Base-by-base conservation (phyloP, 306 rosid species). In the Prunus dulcis region DNA sequence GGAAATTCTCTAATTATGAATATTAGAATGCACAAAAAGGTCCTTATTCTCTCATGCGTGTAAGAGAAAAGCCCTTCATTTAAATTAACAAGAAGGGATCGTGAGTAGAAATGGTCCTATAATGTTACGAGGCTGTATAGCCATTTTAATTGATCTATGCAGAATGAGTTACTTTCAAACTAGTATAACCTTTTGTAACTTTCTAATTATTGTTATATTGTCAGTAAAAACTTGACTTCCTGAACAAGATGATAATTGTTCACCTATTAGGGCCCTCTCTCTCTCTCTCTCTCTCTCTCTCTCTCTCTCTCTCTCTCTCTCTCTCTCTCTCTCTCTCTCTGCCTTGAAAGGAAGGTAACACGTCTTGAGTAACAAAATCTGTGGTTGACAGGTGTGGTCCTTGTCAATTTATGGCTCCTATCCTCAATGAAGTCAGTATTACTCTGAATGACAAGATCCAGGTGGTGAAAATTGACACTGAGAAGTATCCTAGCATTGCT, bases 351-450 rank as follows among this genome's bases (percentile, higher is more conserved):
- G 27, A 45, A 17, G 34, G 52, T 30, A 66, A 41, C 15, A 7
- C 43, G 61, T 68, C 70, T 32, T 32, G 77, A 81, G 75, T 81
- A 80, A 80, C 64, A 50, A 11, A 28, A 46, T 58, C 51, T 71
- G 28, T 72, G 72, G 46, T 77, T 80, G 74, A 22, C 89, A 95
- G 98, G 98, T 95, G 98, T 53, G 98, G 98, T 80, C 98, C 98
- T 69, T 95, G 98, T 86, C 98, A 95, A 69, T 90, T 86, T 64
- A 95, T 95, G 98, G 93, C 77, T 76, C 97, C 98, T 2, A 74
- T 95, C 38, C 98, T 95, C 56, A 52, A 89, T n/a, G 91, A 95
- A 81, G 98, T 95, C 14, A 86, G 96, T 72, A 32, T 86, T 43
- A 71, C 78, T 10, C 88, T 95, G 75, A 74, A 53, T 18, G 97